These are phyloP conservation scores for Peronospora belbahrii DNA, from an alignment of 352 stramenopile species.

Conservation along the genomic window DNA sequence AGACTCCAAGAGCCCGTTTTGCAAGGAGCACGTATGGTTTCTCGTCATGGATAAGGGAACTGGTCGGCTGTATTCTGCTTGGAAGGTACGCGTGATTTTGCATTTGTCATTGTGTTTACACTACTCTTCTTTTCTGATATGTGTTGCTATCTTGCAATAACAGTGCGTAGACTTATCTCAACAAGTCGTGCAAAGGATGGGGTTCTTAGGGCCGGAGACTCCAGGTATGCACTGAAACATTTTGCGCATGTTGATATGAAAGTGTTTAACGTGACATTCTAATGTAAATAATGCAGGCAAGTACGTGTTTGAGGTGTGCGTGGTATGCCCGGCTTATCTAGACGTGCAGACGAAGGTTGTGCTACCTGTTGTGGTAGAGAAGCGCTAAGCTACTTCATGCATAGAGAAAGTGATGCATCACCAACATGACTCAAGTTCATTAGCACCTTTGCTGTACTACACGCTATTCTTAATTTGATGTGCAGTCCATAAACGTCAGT, in stretches of 20 bases:
- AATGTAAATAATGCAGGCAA: conserved; percentile 27
- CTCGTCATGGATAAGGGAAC: conserved; percentile 54
- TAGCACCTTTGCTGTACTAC: conserved; percentile 4
- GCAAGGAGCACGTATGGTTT: conserved; percentile 71
- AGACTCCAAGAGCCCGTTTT: conserved; percentile 53
- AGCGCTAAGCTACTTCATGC: conserved; percentile 4
- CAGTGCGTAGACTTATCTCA: conserved; percentile 50
- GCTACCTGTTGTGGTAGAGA: conserved; percentile 40
- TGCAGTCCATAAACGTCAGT: conserved; percentile 15
- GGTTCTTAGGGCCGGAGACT: conserved; percentile 55
- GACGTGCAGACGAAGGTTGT: conserved; percentile 36
- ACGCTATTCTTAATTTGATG: conserved; percentile 6
- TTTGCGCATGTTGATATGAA: not conserved
- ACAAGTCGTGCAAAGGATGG: conserved; percentile 37
- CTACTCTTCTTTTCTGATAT: conserved; percentile 1
- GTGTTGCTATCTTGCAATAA: not conserved
- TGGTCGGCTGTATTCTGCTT: conserved; percentile 50
- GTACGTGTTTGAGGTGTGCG: conserved; percentile 74
- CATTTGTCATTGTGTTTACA: not conserved
- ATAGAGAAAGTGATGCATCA: conserved; percentile 3
- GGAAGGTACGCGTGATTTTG: conserved; percentile 37
- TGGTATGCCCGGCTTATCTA: conserved; percentile 54
- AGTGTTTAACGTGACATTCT: not conserved
- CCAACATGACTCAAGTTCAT: not conserved
- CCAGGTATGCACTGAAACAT: conserved; percentile 26